These are phyloP conservation scores for Lathyrus sativus DNA, from an alignment of 306 rosid species.

Conservation along the genomic window DNA sequence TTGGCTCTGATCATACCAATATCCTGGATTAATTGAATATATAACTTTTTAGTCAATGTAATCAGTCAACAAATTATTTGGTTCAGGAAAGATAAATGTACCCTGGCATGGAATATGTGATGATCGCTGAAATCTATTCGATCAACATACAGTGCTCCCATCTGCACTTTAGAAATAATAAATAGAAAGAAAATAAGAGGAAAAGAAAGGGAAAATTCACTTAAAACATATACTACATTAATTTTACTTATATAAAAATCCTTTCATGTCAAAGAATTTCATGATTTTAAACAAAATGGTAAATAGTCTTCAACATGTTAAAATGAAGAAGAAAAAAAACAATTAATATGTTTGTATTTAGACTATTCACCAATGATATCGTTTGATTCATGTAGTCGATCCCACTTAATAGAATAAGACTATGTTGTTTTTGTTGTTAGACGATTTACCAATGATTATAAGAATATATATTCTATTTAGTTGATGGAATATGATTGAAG, in stretches of 20 bases:
- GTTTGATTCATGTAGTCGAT: too few species aligned
- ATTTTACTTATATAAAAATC: slow-evolving; percentile 15
- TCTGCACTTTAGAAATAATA: slow-evolving; percentile 52
- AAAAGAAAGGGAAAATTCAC: slow-evolving; percentile 18
- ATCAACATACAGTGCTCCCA: slow-evolving; percentile 69
- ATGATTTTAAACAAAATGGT: slow-evolving; percentile 12
- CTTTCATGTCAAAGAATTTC: not conserved
- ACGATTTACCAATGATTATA: slow-evolving; percentile 5
- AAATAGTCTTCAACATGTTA: slow-evolving; percentile 3
- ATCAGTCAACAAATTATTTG: slow-evolving; percentile 16
- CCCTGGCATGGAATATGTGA: slow-evolving; percentile 64
- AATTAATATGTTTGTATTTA: not conserved
- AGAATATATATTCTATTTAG: slow-evolving; percentile 1
- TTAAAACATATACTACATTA: slow-evolving; percentile 7
- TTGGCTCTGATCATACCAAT: slow-evolving; percentile 54
- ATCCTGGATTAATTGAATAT: slow-evolving; percentile 52
- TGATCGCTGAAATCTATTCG: slow-evolving; percentile 85
- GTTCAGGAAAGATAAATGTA: slow-evolving; percentile 36
- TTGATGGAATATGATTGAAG: slow-evolving; percentile 1
- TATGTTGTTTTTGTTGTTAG: not conserved
- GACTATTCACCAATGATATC: not conserved
- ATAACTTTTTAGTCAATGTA: slow-evolving; percentile 25
- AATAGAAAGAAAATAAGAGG: slow-evolving; percentile 16
- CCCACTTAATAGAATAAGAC: too few species aligned
- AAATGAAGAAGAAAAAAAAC: not conserved